phyloP scores from a whole-genome alignment of 805 yeast species.

The Torulaspora franciscae region DNA sequence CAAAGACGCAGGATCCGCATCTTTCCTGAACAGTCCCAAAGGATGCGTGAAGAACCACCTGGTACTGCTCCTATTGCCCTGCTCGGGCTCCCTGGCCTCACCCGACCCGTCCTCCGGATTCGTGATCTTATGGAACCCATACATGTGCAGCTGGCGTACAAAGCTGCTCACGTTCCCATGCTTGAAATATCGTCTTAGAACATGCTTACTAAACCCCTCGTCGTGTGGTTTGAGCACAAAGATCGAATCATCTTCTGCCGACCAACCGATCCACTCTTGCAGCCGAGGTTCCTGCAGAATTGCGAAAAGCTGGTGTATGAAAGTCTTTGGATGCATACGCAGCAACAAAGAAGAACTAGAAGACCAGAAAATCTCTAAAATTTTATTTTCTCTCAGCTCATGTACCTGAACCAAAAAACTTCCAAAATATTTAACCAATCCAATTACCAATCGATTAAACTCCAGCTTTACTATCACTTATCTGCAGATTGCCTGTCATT shows the following conservation, averaged over 20 bases:
- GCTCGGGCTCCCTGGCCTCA: constrained; percentile 1
- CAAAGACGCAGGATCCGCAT: constrained; percentile 21
- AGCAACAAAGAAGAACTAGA: neutral
- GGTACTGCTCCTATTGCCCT: constrained; percentile 13
- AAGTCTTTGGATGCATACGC: constrained; percentile 26
- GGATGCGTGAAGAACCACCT: constrained; percentile 35
- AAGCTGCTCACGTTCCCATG: constrained; percentile 92
- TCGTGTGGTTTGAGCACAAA: constrained; percentile 30
- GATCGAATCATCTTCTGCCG: constrained; percentile 17
- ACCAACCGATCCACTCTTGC: constrained; percentile 30
- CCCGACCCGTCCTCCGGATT: constrained; percentile 6
- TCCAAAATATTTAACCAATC: neutral
- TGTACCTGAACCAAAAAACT: constrained; percentile 2
- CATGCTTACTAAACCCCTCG: constrained; percentile 24
- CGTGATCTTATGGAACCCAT: constrained; percentile 80
- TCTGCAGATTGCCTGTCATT: neutral
- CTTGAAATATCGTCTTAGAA: constrained; percentile 71
- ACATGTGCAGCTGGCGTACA: constrained; percentile 93
- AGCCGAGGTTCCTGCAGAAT: constrained; percentile 25
- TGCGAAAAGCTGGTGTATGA: constrained; percentile 31
- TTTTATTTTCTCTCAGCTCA: neutral
- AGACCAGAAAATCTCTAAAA: neutral
- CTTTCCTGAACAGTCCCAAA: constrained; percentile 25
- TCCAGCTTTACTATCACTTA: neutral
- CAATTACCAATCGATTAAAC: neutral